A percentile compares a stretch with the other conserved stretches of the same genome.
Evolutionary conservation across 2,329 filamentous ascomycete species (phyloP).

Genomic region (Knoxdaviesia capensis): DNA sequence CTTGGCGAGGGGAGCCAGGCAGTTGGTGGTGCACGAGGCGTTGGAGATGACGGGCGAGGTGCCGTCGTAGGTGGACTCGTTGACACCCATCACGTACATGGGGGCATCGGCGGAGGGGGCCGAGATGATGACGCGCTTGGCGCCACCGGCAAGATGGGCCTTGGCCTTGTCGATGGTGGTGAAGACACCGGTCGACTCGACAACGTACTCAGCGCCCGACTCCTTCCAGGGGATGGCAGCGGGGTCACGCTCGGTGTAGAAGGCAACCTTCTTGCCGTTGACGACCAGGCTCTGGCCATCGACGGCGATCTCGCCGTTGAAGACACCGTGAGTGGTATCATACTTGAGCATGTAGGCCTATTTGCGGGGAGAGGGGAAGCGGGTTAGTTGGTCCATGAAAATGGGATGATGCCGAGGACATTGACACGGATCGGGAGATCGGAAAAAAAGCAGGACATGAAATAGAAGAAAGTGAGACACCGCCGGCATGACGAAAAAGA

Average conservation of each 20-base stretch:
- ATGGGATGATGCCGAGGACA: not conserved
- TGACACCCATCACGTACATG: slow-evolving; percentile 99
- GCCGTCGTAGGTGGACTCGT: slow-evolving; percentile 82
- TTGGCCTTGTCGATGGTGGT: slow-evolving; percentile 93
- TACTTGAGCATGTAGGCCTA: slow-evolving; percentile 99
- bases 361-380: not conserved
- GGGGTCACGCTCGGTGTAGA: slow-evolving; percentile 23
- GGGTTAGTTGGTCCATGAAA: not conserved
- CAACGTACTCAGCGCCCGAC: slow-evolving; percentile 55
- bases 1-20: slow-evolving; percentile 97
- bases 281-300: slow-evolving; percentile 54
- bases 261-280: slow-evolving; percentile 62
- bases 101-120: slow-evolving; percentile 87
- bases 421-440: not conserved
- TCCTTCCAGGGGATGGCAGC: slow-evolving; percentile 75
- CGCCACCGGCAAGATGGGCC: slow-evolving; percentile 86
- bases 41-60: slow-evolving; percentile 92
- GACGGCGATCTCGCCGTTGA: slow-evolving; percentile 78
- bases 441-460: not conserved
- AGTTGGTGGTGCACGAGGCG: slow-evolving; percentile 99
- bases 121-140: slow-evolving; percentile 95
- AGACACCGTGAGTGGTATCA: slow-evolving; percentile 88
- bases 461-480: not conserved
- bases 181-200: slow-evolving; percentile 57
- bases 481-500: slow-evolving; percentile 1